phyloP scores from a whole-genome alignment of 192 early-diverging fungal genomes.

The Entomortierella parvispora region DNA sequence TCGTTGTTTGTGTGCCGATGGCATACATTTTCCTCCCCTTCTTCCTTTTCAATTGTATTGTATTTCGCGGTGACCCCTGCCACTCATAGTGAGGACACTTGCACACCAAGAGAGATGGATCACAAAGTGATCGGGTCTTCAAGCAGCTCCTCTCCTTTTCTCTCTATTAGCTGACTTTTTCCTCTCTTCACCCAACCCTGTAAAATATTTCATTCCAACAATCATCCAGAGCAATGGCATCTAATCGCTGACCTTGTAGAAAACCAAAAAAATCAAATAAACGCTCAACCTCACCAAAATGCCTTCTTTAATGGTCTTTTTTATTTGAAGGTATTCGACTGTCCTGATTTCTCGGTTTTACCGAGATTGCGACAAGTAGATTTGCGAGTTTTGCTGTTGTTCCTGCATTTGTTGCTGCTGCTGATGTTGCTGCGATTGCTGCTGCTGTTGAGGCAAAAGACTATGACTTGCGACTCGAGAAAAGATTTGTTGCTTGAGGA shows the following conservation, averaged over 20 bases:
- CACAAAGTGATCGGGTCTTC: constrained; percentile 5
- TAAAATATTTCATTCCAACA: no score
- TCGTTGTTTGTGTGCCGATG: no score
- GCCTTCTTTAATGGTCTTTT: not conserved
- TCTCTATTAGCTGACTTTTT: not conserved
- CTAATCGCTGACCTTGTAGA: not conserved
- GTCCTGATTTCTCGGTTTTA: no score
- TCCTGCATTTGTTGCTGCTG: constrained; percentile 5
- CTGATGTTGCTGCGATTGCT: constrained; percentile 12
- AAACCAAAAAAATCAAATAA: no score
- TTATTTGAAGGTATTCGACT: no score
- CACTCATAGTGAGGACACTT: no score
- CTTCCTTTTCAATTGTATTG: not conserved
- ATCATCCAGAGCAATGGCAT: no score
- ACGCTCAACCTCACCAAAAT: no score
- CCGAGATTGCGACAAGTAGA: no score
- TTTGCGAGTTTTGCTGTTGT: not conserved
- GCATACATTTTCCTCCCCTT: not conserved
- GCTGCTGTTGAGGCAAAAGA: not conserved
- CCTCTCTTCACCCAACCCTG: no score
- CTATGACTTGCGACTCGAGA: constrained; percentile 25
- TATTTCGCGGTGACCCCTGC: not conserved
- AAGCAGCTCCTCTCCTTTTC: constrained; percentile 6
- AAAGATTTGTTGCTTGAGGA: constrained; percentile 18
- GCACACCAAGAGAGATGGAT: constrained; percentile 1